A percentile compares a stretch with the other conserved stretches of the same genome.
Evolutionary conservation across 306 rosid genomes (phyloP).

Genomic region (Sphenostylis stenocarpa): DNA sequence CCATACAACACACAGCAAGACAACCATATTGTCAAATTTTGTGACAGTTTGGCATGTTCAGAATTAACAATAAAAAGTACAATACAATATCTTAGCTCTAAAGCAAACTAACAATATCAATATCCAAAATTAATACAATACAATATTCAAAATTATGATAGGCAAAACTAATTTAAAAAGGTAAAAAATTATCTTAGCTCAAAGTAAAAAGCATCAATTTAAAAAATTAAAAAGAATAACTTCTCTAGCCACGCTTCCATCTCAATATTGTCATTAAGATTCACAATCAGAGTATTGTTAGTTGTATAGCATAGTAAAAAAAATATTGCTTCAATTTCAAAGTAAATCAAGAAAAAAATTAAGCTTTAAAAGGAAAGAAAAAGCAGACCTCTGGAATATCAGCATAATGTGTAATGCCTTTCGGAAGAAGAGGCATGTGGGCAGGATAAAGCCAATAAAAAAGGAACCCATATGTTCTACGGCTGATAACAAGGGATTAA

Average conservation of each 20-base stretch:
- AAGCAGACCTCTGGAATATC: constrained; percentile 79
- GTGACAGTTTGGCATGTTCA: too few species aligned
- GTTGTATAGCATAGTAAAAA: background rate
- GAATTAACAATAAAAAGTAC: too few species aligned
- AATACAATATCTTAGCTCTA: too few species aligned
- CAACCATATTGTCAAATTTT: too few species aligned
- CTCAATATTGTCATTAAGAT: background rate
- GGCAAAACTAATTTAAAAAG: too few species aligned
- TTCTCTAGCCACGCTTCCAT: background rate
- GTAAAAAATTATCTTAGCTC: too few species aligned
- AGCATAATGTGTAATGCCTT: constrained; percentile 69
- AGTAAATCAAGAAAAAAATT: background rate
- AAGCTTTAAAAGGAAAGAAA: constrained; percentile 6
- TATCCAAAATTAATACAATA: too few species aligned
- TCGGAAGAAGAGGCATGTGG: constrained; percentile 73
- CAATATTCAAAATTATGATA: too few species aligned
- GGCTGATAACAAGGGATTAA: constrained; percentile 55
- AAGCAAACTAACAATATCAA: too few species aligned
- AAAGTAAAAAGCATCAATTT: too few species aligned
- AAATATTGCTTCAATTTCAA: constrained; percentile 1
- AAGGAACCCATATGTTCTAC: constrained; percentile 76
- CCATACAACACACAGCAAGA: too few species aligned
- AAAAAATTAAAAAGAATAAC: too few species aligned
- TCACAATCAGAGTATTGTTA: background rate
- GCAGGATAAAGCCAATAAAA: constrained; percentile 97